Evolutionary conservation across 352 stramenopile species (phyloP).

Genomic region (Globisporangium acanthophoron): DNA sequence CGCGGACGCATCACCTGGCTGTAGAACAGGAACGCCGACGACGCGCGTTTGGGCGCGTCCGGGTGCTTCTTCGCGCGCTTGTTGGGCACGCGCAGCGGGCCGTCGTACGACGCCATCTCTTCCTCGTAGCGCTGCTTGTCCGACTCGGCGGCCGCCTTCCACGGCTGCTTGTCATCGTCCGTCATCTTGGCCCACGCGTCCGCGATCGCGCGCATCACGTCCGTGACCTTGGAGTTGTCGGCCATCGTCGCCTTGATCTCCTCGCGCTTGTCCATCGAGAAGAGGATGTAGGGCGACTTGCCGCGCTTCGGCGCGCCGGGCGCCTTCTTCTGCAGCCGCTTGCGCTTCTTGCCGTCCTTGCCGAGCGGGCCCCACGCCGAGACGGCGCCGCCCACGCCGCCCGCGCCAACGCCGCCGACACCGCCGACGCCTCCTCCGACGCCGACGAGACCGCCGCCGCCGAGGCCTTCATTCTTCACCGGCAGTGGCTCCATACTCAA

Average conservation of each 20-base stretch:
- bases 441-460: neutral
- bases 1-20: conserved; percentile 84
- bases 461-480: neutral
- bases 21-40: conserved; percentile 94
- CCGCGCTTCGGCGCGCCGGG: conserved; percentile 84
- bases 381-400: conserved; percentile 7
- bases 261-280: conserved; percentile 90
- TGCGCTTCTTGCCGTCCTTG: conserved; percentile 85
- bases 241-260: conserved; percentile 86
- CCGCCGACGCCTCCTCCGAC: neutral
- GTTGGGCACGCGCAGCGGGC: conserved; percentile 86
- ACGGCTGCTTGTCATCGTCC: conserved; percentile 89
- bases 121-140: conserved; percentile 94
- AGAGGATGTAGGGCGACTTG: conserved; percentile 91
- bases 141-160: conserved; percentile 88
- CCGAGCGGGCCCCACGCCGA: conserved; percentile 59
- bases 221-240: conserved; percentile 86
- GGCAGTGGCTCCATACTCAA: neutral
- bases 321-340: conserved; percentile 88
- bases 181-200: conserved; percentile 87
- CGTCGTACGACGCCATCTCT: conserved; percentile 92
- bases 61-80: conserved; percentile 95
- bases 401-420: neutral
- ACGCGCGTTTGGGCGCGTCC: conserved; percentile 91
- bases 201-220: conserved; percentile 90